Percentiles rank a stretch among this genome's conserved stretches.
phyloP scores from a whole-genome alignment of 2,329 filamentous ascomycete genomes.

The Fusarium neocosmosporiellum region DNA sequence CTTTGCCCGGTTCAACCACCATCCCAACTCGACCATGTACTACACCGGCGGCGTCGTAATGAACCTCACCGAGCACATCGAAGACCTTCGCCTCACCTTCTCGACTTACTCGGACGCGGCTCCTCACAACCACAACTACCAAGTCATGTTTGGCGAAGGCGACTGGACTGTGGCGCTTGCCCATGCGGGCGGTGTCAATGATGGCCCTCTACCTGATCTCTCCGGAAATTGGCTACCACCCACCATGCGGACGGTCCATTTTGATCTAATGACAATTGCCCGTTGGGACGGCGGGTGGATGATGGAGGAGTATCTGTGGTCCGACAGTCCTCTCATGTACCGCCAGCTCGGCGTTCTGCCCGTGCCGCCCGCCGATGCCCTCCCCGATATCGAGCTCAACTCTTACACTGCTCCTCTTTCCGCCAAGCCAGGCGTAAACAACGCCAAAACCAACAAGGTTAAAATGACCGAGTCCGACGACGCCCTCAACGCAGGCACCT shows the following conservation, averaged over 20 bases:
- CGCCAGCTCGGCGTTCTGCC: slow-evolving; percentile 3
- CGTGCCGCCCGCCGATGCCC: not conserved
- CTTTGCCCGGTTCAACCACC: slow-evolving; percentile 1
- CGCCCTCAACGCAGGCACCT: not conserved
- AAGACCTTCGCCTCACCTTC: slow-evolving; percentile 1
- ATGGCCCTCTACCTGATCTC: not conserved
- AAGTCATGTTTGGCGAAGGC: slow-evolving; percentile 1
- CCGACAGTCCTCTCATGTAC: not conserved
- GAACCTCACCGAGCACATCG: not conserved
- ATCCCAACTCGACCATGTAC: not conserved
- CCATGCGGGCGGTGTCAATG: not conserved
- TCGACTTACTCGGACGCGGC: not conserved
- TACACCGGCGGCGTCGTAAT: not conserved
- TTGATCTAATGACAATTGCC: not conserved
- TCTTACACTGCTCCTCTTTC: not conserved
- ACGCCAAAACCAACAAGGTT: not conserved
- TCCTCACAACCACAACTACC: slow-evolving; percentile 8
- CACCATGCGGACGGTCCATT: not conserved
- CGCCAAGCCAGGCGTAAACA: not conserved
- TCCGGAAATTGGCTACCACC: not conserved
- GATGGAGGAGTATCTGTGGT: slow-evolving; percentile 5
- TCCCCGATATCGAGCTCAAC: not conserved
- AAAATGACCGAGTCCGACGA: not conserved
- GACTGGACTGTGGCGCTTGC: slow-evolving; percentile 4
- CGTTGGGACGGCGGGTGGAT: slow-evolving; percentile 1